Conservation (phyloP, 1,284 basidiomycete species). For the Mycosarcoma mackinlayi region DNA sequence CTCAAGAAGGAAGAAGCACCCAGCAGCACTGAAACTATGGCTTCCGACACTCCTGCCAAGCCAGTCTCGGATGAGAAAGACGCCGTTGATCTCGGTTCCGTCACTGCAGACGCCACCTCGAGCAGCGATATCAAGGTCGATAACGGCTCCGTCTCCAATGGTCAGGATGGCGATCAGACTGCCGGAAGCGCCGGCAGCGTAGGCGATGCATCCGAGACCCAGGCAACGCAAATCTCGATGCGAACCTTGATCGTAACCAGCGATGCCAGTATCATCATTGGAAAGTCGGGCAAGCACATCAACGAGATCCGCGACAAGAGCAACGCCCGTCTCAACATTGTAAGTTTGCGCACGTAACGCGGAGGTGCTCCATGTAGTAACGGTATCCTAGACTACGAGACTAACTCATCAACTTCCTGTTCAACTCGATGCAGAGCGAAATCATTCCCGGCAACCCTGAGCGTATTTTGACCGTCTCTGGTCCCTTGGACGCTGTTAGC, state of each 20-base stretch:
- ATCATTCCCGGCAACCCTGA: slow-evolving; percentile 84
- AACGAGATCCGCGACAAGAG: slow-evolving; percentile 99
- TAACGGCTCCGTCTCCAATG: slow-evolving; percentile 32
- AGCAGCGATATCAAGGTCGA: slow-evolving; percentile 42
- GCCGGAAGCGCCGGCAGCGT: slow-evolving; percentile 35
- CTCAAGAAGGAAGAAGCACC: neutral
- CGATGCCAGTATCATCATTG: slow-evolving; percentile 99
- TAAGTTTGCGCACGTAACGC: slow-evolving; percentile 41
- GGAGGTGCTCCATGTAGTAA: no score
- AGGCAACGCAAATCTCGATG: slow-evolving; percentile 63
- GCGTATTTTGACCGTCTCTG: slow-evolving; percentile 95
- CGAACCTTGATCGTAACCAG: slow-evolving; percentile 89
- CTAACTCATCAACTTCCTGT: neutral
- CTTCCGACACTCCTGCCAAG: slow-evolving; percentile 38
- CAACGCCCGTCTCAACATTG: slow-evolving; percentile 77
- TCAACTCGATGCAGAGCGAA: slow-evolving; percentile 50
- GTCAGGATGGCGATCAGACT: slow-evolving; percentile 30
- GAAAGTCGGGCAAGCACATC: slow-evolving; percentile 93
- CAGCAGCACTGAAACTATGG: slow-evolving; percentile 29
- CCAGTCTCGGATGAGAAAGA: slow-evolving; percentile 45
- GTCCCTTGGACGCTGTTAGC: slow-evolving; percentile 96
- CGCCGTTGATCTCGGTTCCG: slow-evolving; percentile 53
- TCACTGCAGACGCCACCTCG: slow-evolving; percentile 35
- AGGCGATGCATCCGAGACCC: slow-evolving; percentile 44
- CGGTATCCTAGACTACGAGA: no score